Conservation (phyloP, 768 basidiomycete genomes). For the Pulveroboletus frians region DNA sequence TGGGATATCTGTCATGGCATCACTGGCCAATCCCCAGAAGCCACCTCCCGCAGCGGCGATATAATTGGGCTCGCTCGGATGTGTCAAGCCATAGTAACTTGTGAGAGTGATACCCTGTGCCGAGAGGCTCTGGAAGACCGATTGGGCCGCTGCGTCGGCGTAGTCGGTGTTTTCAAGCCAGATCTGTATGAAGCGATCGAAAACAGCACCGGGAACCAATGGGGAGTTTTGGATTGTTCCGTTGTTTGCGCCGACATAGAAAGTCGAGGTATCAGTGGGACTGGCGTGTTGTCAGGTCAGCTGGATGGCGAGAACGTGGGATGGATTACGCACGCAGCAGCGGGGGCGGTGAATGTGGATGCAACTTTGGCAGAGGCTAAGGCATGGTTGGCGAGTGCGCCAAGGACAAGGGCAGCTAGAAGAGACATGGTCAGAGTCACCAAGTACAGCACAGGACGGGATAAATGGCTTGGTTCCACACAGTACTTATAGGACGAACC, state of each 20-base stretch:
- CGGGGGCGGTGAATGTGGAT: constrained; percentile 25
- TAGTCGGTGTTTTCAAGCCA: constrained; percentile 66
- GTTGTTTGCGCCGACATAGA: constrained; percentile 42
- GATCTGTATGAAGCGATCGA: constrained; percentile 48
- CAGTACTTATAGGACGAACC: constrained; percentile 1
- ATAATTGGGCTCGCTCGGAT: constrained; percentile 63
- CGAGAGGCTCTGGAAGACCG: constrained; percentile 36
- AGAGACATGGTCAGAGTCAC: constrained; percentile 5
- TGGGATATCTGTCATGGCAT: constrained; percentile 32
- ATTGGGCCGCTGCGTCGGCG: constrained; percentile 20
- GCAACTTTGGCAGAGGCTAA: constrained; percentile 15
- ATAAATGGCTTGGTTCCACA: neutral
- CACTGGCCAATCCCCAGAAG: constrained; percentile 46
- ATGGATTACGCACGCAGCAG: constrained; percentile 20
- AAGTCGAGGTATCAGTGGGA: constrained; percentile 27
- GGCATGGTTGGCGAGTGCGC: constrained; percentile 8
- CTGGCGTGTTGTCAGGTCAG: constrained; percentile 6
- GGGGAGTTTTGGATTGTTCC: constrained; percentile 37
- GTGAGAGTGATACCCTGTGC: constrained; percentile 45
- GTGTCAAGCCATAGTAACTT: constrained; percentile 47
- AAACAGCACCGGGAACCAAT: constrained; percentile 38
- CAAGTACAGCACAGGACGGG: neutral
- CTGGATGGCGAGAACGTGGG: neutral
- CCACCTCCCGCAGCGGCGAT: constrained; percentile 44
- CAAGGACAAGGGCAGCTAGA: constrained; percentile 6